phyloP scores from a whole-genome alignment of 2,329 filamentous ascomycete species.

The Thelonectria blattea region DNA sequence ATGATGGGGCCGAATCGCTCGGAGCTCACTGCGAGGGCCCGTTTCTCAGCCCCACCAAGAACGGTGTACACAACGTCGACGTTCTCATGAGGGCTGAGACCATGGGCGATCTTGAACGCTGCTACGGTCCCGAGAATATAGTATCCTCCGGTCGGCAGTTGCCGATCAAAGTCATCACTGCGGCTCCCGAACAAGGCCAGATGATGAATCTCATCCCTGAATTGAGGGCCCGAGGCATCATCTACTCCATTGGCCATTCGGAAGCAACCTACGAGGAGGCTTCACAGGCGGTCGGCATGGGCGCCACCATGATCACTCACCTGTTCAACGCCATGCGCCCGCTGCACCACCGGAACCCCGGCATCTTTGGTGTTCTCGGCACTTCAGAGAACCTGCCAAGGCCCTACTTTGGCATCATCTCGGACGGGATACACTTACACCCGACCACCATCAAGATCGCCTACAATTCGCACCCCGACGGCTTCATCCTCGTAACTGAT shows the following conservation, averaged over 20 bases:
- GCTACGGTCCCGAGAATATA: slow-evolving; percentile 77
- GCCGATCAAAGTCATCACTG: slow-evolving; percentile 80
- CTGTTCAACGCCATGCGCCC: slow-evolving; percentile 94
- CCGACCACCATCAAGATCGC: slow-evolving; percentile 89
- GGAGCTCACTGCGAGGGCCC: slow-evolving; percentile 92
- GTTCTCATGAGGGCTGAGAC: slow-evolving; percentile 71
- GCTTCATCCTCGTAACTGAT: slow-evolving; percentile 89
- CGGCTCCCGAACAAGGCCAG: slow-evolving; percentile 79
- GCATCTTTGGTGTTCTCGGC: slow-evolving; percentile 85
- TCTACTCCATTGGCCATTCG: slow-evolving; percentile 84
- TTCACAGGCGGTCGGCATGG: slow-evolving; percentile 70
- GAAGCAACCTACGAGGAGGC: slow-evolving; percentile 88
- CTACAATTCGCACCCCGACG: slow-evolving; percentile 82
- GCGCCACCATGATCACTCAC: slow-evolving; percentile 89
- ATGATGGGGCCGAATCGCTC: slow-evolving; percentile 81
- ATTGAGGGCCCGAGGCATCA: slow-evolving; percentile 69
- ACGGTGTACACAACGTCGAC: slow-evolving; percentile 81
- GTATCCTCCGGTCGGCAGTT: slow-evolving; percentile 45
- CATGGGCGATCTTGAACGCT: slow-evolving; percentile 69
- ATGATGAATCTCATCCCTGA: slow-evolving; percentile 73
- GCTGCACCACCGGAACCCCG: slow-evolving; percentile 88
- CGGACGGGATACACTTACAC: slow-evolving; percentile 89
- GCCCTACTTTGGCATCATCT: slow-evolving; percentile 88
- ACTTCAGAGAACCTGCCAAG: slow-evolving; percentile 62
- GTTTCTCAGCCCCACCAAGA: slow-evolving; percentile 82